These are phyloP conservation scores for Epichloe aotearoae DNA, from an alignment of 2,329 filamentous ascomycete genomes.

Conservation along the genomic window DNA sequence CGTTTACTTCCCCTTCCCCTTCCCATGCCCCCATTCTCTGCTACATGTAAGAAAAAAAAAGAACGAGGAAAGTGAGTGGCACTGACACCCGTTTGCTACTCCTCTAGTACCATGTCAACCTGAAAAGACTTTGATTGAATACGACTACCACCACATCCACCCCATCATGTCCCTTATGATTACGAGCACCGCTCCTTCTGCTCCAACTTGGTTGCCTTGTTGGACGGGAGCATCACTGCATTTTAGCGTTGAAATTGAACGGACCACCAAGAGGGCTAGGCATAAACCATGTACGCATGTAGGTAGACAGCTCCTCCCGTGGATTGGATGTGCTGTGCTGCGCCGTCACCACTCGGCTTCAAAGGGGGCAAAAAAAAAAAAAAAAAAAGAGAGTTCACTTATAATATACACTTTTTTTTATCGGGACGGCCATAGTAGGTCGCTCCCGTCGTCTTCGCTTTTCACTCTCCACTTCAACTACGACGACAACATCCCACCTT, in stretches of 20 bases:
- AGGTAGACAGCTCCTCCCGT: too few species aligned
- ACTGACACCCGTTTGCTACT: neutral
- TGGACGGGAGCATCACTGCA: neutral
- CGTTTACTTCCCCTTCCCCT: conserved; percentile 3
- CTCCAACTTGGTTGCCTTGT: neutral
- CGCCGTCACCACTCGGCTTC: neutral
- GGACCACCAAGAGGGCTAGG: neutral
- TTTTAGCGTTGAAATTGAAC: conserved; percentile 2
- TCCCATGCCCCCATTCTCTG: too few species aligned
- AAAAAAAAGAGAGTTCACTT: too few species aligned
- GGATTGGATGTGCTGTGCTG: neutral
- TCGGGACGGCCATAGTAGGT: neutral
- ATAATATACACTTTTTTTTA: neutral
- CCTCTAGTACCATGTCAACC: conserved; percentile 6
- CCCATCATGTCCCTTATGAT: neutral
- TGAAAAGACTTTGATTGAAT: conserved; percentile 3
- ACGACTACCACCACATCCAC: neutral
- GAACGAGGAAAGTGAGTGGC: neutral
- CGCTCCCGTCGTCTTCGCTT: neutral
- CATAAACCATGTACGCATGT: too few species aligned
- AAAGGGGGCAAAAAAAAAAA: neutral
- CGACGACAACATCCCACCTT: too few species aligned
- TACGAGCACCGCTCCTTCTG: neutral
- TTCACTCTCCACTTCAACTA: neutral
- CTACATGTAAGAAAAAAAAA: neutral